These are phyloP conservation scores for Gonium pectorale DNA, from an alignment of 139 green algal genomes.

Conservation along the genomic window DNA sequence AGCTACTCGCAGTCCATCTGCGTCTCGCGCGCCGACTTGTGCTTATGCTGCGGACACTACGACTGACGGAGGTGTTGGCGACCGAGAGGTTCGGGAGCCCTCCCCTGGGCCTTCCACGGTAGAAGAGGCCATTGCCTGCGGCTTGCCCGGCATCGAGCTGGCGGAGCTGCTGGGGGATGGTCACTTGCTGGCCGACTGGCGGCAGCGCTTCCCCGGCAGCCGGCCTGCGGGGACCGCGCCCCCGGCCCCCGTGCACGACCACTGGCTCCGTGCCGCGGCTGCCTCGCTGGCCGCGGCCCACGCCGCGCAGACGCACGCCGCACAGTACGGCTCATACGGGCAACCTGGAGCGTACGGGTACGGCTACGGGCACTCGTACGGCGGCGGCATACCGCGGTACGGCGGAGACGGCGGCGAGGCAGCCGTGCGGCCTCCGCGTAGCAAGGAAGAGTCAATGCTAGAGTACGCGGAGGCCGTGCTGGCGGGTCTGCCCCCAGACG, in stretches of 20 bases:
- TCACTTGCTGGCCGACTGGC: conserved; percentile 52
- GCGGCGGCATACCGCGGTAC: neutral
- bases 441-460: conserved; percentile 26
- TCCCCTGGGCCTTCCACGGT: neutral
- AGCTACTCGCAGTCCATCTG: too few species aligned
- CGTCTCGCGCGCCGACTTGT: too few species aligned
- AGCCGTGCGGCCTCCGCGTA: neutral
- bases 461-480: conserved; percentile 60
- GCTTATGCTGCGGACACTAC: too few species aligned
- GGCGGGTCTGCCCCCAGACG: conserved; percentile 64
- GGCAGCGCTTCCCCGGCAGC: conserved; percentile 1
- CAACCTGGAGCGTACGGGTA: neutral
- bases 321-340: neutral
- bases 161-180: conserved; percentile 61
- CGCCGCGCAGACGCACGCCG: neutral
- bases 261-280: conserved; percentile 43
- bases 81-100: too few species aligned
- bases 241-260: conserved; percentile 48
- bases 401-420: neutral
- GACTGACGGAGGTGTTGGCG: too few species aligned
- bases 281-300: conserved; percentile 4
- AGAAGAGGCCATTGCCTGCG: conserved; percentile 17
- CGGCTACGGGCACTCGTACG: neutral
- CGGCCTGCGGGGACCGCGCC: conserved; percentile 17
- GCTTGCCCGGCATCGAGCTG: conserved; percentile 40